Evolutionary conservation across 805 yeast species (phyloP), one percentile per base, ranked within the genome.

Genomic region (Metschnikowia peoriensis): DNA sequence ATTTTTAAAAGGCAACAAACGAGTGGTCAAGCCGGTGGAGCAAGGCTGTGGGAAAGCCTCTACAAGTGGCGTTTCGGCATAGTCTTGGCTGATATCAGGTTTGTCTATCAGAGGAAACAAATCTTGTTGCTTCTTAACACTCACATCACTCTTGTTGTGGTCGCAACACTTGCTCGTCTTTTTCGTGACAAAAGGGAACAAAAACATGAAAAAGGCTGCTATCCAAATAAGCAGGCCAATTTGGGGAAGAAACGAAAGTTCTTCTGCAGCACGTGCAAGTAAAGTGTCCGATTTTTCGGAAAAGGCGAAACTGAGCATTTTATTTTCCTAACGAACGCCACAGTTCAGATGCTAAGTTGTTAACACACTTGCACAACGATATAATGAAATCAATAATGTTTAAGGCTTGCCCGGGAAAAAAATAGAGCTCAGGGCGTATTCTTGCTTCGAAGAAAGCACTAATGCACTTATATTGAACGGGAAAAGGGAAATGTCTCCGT

Each of bases 1-100:
- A 59, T 80, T 81, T 46, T 77, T 78, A 55, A 76, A 71, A 4
- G 85, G 82, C n/a, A 80, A 65, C 43, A 81, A 69, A 48, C 79
- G 71, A 2, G 84, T 71, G 38, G 80, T 72, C 46, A 71, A 60
- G 15, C 76, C 73, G 10, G 85, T 81, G 28, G 86, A 78, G 62
- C 87, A 83, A 39, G 73, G 69, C 40, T 64, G 62, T 4, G 67
- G 61, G 11, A 47, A 48, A 6, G 50, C 49, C 44, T 47, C 44
- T 32, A 39, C 46, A 8, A 44, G 41, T 4, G 49, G 50, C 4
- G 17, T 29, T 14, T 49, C 46, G 34, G 45, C 8, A 15, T 16
- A 7, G 15, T 34, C 45, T 22, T 16, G 32, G 34, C 17, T 35
- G 12, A 40, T 28, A 17, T 22, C 11, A 12, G 35, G 29, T n/a